Conservation (phyloP, 1,284 basidiomycete genomes). For the Vanrija sp. region DNA sequence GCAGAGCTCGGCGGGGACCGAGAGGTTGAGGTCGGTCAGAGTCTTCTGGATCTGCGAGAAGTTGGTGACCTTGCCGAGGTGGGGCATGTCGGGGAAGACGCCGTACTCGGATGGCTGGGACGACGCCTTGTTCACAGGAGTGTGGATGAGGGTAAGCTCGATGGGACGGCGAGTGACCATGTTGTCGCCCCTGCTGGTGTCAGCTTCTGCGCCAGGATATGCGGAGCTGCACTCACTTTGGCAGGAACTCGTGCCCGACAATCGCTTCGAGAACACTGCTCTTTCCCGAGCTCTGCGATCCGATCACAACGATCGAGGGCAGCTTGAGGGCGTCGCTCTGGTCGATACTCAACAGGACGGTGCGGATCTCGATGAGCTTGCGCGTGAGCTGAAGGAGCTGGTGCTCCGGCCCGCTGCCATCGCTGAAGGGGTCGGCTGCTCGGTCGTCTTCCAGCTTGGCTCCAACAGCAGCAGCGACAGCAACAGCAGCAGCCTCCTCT, state of each 20-base stretch:
- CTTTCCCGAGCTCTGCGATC: constrained; percentile 97
- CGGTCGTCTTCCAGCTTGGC: constrained; percentile 6
- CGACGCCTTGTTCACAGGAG: constrained; percentile 56
- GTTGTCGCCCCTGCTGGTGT: constrained; percentile 77
- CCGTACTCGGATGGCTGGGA: constrained; percentile 76
- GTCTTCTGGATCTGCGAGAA: constrained; percentile 87
- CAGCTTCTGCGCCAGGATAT: neutral
- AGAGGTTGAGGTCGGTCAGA: constrained; percentile 90
- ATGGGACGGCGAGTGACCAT: constrained; percentile 99
- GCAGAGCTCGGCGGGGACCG: constrained; percentile 80
- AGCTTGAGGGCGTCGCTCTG: constrained; percentile 90
- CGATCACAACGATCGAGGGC: constrained; percentile 96
- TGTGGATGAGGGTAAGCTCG: constrained; percentile 94
- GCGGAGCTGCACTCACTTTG: constrained; percentile 64
- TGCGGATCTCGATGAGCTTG: constrained; percentile 94
- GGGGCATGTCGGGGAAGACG: constrained; percentile 71
- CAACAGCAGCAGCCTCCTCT: constrained; percentile 17
- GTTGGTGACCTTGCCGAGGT: constrained; percentile 79
- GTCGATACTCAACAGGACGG: constrained; percentile 88
- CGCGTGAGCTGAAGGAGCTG: constrained; percentile 81
- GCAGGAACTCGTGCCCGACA: constrained; percentile 96
- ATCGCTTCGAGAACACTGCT: constrained; percentile 96
- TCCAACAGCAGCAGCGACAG: constrained; percentile 12
- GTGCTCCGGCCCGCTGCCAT: constrained; percentile 25
- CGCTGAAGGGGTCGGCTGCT: constrained; percentile 1